Evolutionary conservation across 1,139 yeast species (phyloP), one percentile per base, ranked within the genome.

Genomic region (Magnusiomyces paraingens): DNA sequence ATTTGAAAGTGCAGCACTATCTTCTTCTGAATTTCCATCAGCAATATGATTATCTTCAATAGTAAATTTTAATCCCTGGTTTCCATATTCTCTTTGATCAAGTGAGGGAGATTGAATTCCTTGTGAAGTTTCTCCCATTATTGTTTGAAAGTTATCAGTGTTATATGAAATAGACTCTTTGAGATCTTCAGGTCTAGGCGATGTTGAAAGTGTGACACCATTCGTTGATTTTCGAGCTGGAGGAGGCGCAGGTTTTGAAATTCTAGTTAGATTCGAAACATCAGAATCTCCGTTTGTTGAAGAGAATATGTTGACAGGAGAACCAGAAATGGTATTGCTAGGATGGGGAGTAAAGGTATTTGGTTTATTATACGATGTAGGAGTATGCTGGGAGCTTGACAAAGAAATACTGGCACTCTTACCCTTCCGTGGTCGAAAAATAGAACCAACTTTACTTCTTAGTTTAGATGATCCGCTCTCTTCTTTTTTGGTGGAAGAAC

Each of bases 391-490:
- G 4, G 32, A 26, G 32, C 8, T 26, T 18, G 41, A 38, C 41
- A 38, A 38, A 17, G 49, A 38, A 17, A n/a, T 44, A 12, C 38
- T 26, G 35, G 48, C 48, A 26, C 66, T 63, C 57, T 68, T 70
- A 55, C 71, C 71, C 61, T 76, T 76, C 63, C 81, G 79, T 64
- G 81, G 82, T 60, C 86, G 80, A 67, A 90, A 86, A 57, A 90
- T 83, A 0, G 96, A 88, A 17, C 96, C 96, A 43, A 90, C 90
- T 66, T 76, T 83, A 4, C 95, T 86, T 66, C 83, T 82, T 64
- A 90, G 72, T 58, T 78, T 81, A 29, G 50, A 49, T 14, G 52
- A 29, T 22, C n/a, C 26, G n/a, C 5, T 21, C 18, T 40, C 32
- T 21, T 17, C 40, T n/a, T 11, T 14, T 22, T 53, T 21, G 51